Percentiles rank a stretch among this genome's conserved stretches.
These are phyloP conservation scores for Cryptosporidium parvum DNA, from an alignment of 169 alveolate species.

Conservation along the genomic window DNA sequence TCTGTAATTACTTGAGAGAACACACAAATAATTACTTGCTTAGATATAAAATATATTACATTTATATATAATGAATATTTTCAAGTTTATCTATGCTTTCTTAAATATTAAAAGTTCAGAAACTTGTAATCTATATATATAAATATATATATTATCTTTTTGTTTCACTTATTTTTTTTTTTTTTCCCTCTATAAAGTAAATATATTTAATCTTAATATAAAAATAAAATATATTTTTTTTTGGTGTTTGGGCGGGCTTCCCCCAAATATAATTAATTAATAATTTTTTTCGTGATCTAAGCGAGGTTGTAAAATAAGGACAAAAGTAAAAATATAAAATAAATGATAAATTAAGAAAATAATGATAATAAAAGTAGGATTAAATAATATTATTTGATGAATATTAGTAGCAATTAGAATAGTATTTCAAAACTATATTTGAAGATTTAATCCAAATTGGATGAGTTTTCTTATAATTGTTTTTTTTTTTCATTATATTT, in stretches of 20 bases:
- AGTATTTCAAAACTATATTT: background rate
- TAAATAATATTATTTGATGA: no score
- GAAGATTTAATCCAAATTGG: background rate
- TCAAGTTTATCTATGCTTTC: background rate
- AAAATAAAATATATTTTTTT: background rate
- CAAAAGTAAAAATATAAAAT: background rate
- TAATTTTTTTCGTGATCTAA: background rate
- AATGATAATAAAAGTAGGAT: background rate
- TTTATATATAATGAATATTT: background rate
- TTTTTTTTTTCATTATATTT: no score
- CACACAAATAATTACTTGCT: background rate
- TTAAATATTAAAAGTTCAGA: background rate
- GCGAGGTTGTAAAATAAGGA: background rate
- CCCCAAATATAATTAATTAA: background rate
- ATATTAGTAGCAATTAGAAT: no score
- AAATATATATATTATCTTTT: background rate
- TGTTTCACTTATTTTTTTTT: background rate
- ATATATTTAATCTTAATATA: background rate
- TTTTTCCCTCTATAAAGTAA: background rate
- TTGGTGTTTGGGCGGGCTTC: background rate
- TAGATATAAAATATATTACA: background rate
- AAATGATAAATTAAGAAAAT: no score
- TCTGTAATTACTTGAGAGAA: background rate
- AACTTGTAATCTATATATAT: no score
- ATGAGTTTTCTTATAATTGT: no score